Evolutionary conservation across 2,329 filamentous ascomycete species (phyloP), one percentile per base, ranked within the genome.

Genomic region (Penicillium sp.): DNA sequence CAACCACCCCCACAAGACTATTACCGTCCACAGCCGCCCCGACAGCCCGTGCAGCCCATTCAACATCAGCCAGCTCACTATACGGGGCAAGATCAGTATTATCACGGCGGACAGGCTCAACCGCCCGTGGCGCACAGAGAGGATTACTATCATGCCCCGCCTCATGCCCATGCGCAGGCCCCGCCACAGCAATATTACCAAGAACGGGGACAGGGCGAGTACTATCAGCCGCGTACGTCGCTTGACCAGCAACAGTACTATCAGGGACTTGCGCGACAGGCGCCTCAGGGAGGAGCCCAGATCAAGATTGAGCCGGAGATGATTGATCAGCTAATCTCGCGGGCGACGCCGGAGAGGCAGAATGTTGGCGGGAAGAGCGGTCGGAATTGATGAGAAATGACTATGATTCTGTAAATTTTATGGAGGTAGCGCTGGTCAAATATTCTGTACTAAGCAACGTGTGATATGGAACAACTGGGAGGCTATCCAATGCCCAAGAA

Each of bases 301-400:
- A 54, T 54, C 25, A 54, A 54, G 52, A 45, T 43, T 13, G 52
- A 54, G 26, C 37, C 52, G 35, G 52, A 43, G 14, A 25, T 10
- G 43, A 43, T 54, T 8, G 52, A 54, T 43, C 52, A 54, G 25
- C 10, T 33, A 26, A 30, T 40, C 6, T 42, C 38, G 14, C 25
- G 52, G 19, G 52, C 38, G 11, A 54, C 52, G 26, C 52, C 52
- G 1, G 52, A 54, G 37, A 54, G 19, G 16, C 22, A 28, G 26
- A 40, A 42, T 54, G 26, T 28, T 38, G 22, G 35, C 6, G 52
- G 37, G 25, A 54, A 45, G 52, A 10, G 52, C 8, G 30, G 37
- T 30, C 38, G 52, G 22, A 13, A 16, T 19, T 54, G 38, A 54
- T 10, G 16, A 3, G 45, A 30, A 30, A 28, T 48, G 26, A 16